Evolutionary conservation across 495 filamentous ascomycete genomes (phyloP), one percentile per base, ranked within the genome.

Genomic region (Penicillium canescens): DNA sequence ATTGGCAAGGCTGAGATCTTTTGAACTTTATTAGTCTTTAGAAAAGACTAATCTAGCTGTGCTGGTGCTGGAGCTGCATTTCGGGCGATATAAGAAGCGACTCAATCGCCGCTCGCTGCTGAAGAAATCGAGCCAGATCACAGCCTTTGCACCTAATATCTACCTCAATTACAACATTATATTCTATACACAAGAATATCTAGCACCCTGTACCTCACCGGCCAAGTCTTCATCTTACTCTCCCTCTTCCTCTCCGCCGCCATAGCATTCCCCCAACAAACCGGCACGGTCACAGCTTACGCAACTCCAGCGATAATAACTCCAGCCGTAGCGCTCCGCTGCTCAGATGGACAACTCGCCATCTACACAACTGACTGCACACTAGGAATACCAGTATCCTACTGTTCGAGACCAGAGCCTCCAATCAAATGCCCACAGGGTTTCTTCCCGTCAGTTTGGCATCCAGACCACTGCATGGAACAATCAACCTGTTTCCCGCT

Each of bases 341-440:
- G 66, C 43, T 21, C 52, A 0, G 37, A 59, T 16, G 64, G 62
- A 10, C 62, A 65, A 21, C 66, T 59, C 6, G 23, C 62, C 20
- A 20, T 69, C n/a, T 57, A 62, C 31, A 69, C 66, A 10, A 66
- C 56, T 0, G 66, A 67, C 23, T 69, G 66, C 28, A 67, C 66
- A 13, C 38, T 63, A 51, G 66, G 66, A 6, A 66, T 42, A 13
- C 42, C 64, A 10, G 37, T 61, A 1, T 61, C 59, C 0, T 69
- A 59, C 40, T 69, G 67, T 51, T 41, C 44, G 28, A 61, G 56
- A 13, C 46, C 36, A 3, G 31, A 41, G 13, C 44, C 59, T 12
- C 61, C 62, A 6, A 59, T 61, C 24, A 31, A 47, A 26, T 69
- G 64, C 28, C 13, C 46, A 6, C 20, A 31, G 7, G 67, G 67